Conservation (phyloP, 345 rosid genomes). For the Tarenaya hassleriana region DNA sequence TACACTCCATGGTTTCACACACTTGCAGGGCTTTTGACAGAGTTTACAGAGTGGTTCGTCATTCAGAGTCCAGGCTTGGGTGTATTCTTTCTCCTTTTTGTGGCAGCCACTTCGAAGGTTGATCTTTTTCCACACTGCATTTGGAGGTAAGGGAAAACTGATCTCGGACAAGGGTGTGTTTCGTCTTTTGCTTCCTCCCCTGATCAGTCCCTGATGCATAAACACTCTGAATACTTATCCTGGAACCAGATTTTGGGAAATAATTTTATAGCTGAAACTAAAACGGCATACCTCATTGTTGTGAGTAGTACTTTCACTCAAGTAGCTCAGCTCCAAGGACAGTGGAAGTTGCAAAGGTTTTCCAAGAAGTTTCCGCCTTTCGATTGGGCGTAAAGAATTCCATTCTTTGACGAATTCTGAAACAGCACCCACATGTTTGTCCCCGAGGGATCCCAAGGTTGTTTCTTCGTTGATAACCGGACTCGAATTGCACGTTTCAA, state of each 20-base stretch:
- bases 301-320: constrained; percentile 73
- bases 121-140: constrained; percentile 73
- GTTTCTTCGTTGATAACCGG: constrained; percentile 24
- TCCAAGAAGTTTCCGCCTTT: constrained; percentile 65
- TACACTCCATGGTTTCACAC: constrained; percentile 23
- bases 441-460: constrained; percentile 27
- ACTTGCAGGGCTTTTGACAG: constrained; percentile 82
- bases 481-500: constrained; percentile 36
- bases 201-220: constrained; percentile 67
- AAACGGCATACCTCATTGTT: constrained; percentile 42
- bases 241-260: constrained; percentile 15
- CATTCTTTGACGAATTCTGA: constrained; percentile 59
- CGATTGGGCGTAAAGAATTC: constrained; percentile 72
- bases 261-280: constrained; percentile 5
- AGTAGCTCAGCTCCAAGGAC: constrained; percentile 72
- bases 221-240: constrained; percentile 9
- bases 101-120: constrained; percentile 39
- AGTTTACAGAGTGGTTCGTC: constrained; percentile 92
- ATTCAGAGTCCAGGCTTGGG: constrained; percentile 68
- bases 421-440: constrained; percentile 42
- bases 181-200: constrained; percentile 84
- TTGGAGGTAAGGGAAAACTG: constrained; percentile 60
- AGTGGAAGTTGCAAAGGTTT: constrained; percentile 89
- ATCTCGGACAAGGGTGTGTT: constrained; percentile 62
- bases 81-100: constrained; percentile 66